Evolutionary conservation across 129 eudicot species (phyloP), one percentile per base, ranked within the genome.

Genomic region (Saussurea involucrata): DNA sequence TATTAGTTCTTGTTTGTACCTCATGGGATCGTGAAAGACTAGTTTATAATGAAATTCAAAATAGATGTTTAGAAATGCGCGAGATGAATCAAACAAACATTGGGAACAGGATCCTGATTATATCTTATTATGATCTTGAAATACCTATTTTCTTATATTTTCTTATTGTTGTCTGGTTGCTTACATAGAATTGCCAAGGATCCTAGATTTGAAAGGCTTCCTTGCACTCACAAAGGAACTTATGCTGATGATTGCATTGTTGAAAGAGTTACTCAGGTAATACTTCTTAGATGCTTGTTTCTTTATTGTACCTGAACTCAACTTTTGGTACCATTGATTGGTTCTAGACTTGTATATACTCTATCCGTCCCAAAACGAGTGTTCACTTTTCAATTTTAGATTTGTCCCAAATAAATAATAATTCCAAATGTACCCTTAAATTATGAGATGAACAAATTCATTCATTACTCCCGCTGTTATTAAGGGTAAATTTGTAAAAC

Each of bases 241-340:
- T 95, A 95, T 72, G 99, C 99, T 76, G 99, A 95, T 90, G 97
- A 95, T 79, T 95, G 99, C 80, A 77, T 95, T 72, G 99, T 92
- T 78, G 96, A 88, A 58, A 87, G 97, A 82, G 97, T 95, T 44
- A 92, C 97, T 61, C 96, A 90, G 95, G 99, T 92, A 89, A 61
- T 34, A 69, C 25, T 31, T 8, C 18, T 29, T 44, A 46, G 42
- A 65, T 13, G 8, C 4, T 77, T 42, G 24, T 17, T 44, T 33
- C 37, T 9, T 78, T 73, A 55, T 65, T 33, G 21, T 20, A 33
- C 12, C 17, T 60, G 33, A 28, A 33, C 33, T 77, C 40, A 66
- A 46, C 20, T 66, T 76, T 29, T 18, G 66, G 34, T 76, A 24
- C 3, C 18, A 28, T 49, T 8, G 60, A 49, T 49, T 4, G 22